Conservation (phyloP, 1,284 basidiomycete genomes). For the Tilletia horrida region DNA sequence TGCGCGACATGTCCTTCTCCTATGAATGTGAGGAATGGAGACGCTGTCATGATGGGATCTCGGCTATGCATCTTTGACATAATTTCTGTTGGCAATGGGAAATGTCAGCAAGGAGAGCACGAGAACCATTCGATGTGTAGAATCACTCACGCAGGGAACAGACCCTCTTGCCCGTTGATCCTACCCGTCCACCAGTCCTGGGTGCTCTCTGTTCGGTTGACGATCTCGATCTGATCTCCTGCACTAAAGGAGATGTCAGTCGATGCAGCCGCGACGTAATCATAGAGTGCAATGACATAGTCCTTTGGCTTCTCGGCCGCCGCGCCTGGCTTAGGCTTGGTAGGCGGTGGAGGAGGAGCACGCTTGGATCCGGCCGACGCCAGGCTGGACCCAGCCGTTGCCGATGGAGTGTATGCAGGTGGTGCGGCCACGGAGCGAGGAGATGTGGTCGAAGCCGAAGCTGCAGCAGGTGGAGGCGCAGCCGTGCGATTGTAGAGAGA, state of each 20-base stretch:
- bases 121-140: not conserved
- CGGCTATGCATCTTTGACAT: not conserved
- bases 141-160: conserved; percentile 73
- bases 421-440: not conserved
- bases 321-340: conserved; percentile 78
- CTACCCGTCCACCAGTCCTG: conserved; percentile 99
- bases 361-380: conserved; percentile 16
- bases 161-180: conserved; percentile 77
- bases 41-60: not conserved
- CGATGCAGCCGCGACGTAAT: conserved; percentile 74
- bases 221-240: conserved; percentile 90
- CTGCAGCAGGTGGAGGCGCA: not conserved
- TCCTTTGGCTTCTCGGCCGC: conserved; percentile 69
- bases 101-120: not conserved
- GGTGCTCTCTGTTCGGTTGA: conserved; percentile 74
- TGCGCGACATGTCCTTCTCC: not conserved
- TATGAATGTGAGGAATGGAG: not conserved
- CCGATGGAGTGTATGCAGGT: not conserved
- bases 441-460: not conserved
- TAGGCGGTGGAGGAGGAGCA: conserved; percentile 1
- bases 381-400: not conserved
- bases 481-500: not conserved
- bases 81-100: not conserved
- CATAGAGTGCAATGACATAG: conserved; percentile 90
- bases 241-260: conserved; percentile 87